Percentiles rank a stretch among this genome's conserved stretches.
Conservation (phyloP, 345 rosid genomes). For the Arabidopsis thaliana region TAIR10.1 NC_003076.8:26912501-26913000, state of each 20-base stretch:
- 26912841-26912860: slow-evolving; percentile 26
- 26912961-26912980: slow-evolving; percentile 69
- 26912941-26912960: slow-evolving; percentile 39
- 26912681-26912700: no score
- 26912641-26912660: no score
- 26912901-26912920: slow-evolving; percentile 15
- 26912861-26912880: slow-evolving; percentile 10
- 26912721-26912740: no score
- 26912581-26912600: slow-evolving; percentile 14
- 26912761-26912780: neutral
- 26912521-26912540: slow-evolving; percentile 37
- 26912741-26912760: neutral
- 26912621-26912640: no score
- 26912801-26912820: slow-evolving; percentile 20
- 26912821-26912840: slow-evolving; percentile 35
- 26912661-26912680: no score
- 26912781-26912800: neutral
- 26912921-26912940: slow-evolving; percentile 10
- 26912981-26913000: slow-evolving; percentile 77
- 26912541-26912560: slow-evolving; percentile 26
- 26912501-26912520: slow-evolving; percentile 42
- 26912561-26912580: slow-evolving; percentile 38
- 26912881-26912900: slow-evolving; percentile 23
- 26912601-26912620: no score
- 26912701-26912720: no score